These are phyloP conservation scores for Ceratocystis variospora DNA, from an alignment of 2,329 filamentous ascomycete genomes.

Conservation along the genomic window DNA sequence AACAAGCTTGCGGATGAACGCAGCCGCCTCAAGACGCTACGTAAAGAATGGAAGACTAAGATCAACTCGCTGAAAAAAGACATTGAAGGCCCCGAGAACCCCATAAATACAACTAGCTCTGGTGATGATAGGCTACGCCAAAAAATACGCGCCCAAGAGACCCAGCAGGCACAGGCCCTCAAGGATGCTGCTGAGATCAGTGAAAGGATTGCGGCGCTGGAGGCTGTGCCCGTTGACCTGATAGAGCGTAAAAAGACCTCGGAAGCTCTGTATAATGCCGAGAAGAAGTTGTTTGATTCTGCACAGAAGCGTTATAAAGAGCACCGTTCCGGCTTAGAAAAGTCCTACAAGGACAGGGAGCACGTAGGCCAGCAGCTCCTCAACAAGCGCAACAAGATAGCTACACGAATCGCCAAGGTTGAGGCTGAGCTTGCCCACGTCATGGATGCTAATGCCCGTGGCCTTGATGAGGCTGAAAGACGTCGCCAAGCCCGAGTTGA, in stretches of 20 bases:
- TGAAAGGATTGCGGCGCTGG: conserved; percentile 30
- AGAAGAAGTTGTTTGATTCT: conserved; percentile 47
- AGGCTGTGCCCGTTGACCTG: conserved; percentile 53
- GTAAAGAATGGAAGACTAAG: conserved; percentile 61
- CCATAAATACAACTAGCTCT: conserved; percentile 54
- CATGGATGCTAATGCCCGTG: conserved; percentile 51
- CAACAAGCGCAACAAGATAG: conserved; percentile 59
- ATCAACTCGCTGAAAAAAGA: conserved; percentile 57
- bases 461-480: conserved; percentile 49
- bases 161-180: conserved; percentile 54
- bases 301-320: conserved; percentile 41
- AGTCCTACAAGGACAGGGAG: conserved; percentile 47
- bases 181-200: conserved; percentile 42
- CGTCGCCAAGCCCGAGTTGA: conserved; percentile 37
- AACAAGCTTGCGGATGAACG: conserved; percentile 56
- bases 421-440: conserved; percentile 60
- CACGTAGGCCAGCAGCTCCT: conserved; percentile 50
- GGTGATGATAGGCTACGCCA: conserved; percentile 64
- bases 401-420: conserved; percentile 56
- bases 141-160: conserved; percentile 60
- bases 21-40: conserved; percentile 52
- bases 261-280: conserved; percentile 39
- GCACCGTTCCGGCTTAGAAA: conserved; percentile 48
- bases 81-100: conserved; percentile 53
- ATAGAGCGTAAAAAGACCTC: conserved; percentile 41